Evolutionary conservation across 129 eudicot genomes (phyloP).

Genomic region (Arctium minus): DNA sequence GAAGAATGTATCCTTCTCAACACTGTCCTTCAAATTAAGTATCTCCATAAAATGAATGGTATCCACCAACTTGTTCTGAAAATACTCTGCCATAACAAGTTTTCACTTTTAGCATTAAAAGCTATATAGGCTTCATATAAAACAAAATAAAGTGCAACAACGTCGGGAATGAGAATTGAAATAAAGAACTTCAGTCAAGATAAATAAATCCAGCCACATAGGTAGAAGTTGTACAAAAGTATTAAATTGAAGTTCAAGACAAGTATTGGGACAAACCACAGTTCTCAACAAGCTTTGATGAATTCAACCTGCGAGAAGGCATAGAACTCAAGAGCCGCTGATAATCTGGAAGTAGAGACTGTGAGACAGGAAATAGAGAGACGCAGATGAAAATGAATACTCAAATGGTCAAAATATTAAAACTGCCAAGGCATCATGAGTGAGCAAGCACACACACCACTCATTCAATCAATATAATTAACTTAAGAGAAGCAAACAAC

Average conservation of each 20-base stretch:
- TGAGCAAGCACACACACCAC: neutral
- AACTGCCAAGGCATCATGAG: slow-evolving; percentile 20
- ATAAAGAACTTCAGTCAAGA: neutral
- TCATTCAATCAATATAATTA: neutral
- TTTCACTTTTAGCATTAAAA: slow-evolving; percentile 11
- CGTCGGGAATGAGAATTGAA: neutral
- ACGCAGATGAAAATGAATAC: slow-evolving; percentile 40
- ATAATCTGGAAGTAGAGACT: slow-evolving; percentile 99
- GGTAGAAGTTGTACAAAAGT: neutral
- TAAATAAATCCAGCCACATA: neutral
- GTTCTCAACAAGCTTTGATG: slow-evolving; percentile 91
- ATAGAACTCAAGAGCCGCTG: slow-evolving; percentile 94
- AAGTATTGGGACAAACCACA: slow-evolving; percentile 62
- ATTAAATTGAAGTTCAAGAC: slow-evolving; percentile 3
- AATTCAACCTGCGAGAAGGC: slow-evolving; percentile 98
- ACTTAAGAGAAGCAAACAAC: slow-evolving; percentile 1
- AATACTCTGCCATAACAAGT: slow-evolving; percentile 65
- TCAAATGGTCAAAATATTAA: slow-evolving; percentile 22
- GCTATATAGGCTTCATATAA: slow-evolving; percentile 4
- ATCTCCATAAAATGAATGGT: slow-evolving; percentile 98
- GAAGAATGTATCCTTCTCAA: slow-evolving; percentile 91
- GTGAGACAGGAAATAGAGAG: slow-evolving; percentile 56
- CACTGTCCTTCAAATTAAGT: slow-evolving; percentile 92
- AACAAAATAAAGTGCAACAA: slow-evolving; percentile 6
- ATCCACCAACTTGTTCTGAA: slow-evolving; percentile 98